Evolutionary conservation across 441 rosid species (phyloP).

Genomic region (Corymbia citriodora): DNA sequence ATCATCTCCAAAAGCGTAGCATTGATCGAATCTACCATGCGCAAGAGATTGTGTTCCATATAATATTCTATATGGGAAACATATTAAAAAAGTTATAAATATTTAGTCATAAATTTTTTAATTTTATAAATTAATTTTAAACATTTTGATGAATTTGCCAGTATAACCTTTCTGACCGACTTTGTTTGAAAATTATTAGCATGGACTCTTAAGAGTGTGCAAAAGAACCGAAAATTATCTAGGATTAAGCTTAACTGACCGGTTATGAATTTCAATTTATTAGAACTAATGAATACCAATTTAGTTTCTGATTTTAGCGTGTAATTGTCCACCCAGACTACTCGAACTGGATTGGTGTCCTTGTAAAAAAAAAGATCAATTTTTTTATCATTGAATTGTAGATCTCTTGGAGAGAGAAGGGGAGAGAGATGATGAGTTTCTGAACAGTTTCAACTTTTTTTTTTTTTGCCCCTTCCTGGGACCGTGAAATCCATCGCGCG

Average conservation of each 20-base stretch:
- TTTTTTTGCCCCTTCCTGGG: not conserved
- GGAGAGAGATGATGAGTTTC: not conserved
- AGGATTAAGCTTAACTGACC: accelerated
- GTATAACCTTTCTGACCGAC: accelerated
- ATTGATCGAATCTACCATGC: not conserved
- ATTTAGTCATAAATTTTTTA: accelerated
- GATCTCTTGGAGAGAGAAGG: not conserved
- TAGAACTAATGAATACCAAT: not conserved
- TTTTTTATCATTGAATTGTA: not conserved
- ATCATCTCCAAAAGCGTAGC: not conserved
- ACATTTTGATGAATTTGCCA: not conserved
- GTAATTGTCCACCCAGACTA: accelerated
- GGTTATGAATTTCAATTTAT: too few relatives aligned
- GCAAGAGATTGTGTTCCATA: not conserved
- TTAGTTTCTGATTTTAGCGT: too few relatives aligned
- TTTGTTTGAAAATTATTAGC: accelerated
- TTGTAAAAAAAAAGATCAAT: too few relatives aligned
- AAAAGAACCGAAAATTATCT: accelerated
- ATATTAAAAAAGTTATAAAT: accelerated
- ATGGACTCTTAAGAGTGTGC: not conserved
- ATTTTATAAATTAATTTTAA: not conserved
- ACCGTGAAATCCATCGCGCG: not conserved
- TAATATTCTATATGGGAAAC: not conserved
- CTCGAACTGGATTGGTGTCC: accelerated
- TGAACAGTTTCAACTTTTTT: not conserved